phyloP scores from a whole-genome alignment of 768 basidiomycete genomes.

The Trametes meyenii region DNA sequence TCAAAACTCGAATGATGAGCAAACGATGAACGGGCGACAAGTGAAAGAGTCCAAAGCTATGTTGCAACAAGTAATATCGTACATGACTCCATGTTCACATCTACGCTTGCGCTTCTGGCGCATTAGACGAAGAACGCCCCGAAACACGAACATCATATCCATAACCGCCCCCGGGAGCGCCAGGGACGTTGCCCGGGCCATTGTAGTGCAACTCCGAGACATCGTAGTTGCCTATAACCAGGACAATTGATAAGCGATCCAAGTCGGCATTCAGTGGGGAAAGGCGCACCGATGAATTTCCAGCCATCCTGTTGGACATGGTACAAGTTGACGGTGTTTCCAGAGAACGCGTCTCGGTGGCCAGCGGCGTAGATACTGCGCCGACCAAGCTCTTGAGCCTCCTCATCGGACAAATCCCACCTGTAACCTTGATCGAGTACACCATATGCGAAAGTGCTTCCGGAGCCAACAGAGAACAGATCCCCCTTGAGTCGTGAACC shows the following conservation, averaged over 20 bases:
- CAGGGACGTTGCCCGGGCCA: slow-evolving; percentile 70
- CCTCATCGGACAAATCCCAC: slow-evolving; percentile 91
- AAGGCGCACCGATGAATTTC: slow-evolving; percentile 87
- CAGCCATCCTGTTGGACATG: slow-evolving; percentile 95
- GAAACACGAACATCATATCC: slow-evolving; percentile 77
- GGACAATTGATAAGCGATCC: background rate
- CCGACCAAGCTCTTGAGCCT: slow-evolving; percentile 92
- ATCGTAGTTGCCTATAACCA: slow-evolving; percentile 82
- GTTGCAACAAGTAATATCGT: slow-evolving; percentile 22
- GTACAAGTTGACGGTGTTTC: slow-evolving; percentile 94
- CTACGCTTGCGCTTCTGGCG: slow-evolving; percentile 36
- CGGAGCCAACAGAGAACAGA: slow-evolving; percentile 98
- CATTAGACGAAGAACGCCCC: slow-evolving; percentile 56
- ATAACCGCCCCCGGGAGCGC: slow-evolving; percentile 68
- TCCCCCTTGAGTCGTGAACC: slow-evolving; percentile 95
- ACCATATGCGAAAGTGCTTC: slow-evolving; percentile 98
- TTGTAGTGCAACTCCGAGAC: slow-evolving; percentile 90
- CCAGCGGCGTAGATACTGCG: slow-evolving; percentile 96
- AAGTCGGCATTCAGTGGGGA: background rate
- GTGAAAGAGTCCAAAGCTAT: slow-evolving; percentile 2
- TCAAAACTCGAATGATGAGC: background rate
- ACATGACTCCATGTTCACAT: slow-evolving; percentile 21
- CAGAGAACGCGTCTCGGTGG: slow-evolving; percentile 95
- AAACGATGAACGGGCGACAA: background rate
- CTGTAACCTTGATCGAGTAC: slow-evolving; percentile 94